A percentile compares a stretch with the other conserved stretches of the same genome.
Conservation (phyloP, 1,284 basidiomycete genomes). For the Cerrena zonata region DNA sequence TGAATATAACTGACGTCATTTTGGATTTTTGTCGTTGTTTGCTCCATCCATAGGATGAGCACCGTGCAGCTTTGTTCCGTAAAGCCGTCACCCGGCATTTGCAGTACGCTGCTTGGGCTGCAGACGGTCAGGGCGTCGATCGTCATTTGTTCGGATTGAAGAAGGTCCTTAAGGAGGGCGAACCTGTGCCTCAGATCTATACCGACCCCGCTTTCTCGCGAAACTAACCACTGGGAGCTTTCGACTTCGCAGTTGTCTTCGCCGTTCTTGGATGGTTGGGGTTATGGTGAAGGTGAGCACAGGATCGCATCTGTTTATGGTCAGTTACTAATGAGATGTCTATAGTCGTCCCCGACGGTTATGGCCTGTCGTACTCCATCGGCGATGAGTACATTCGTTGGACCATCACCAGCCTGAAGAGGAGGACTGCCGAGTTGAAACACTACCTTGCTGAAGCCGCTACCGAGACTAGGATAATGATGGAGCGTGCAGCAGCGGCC, state of each 20-base stretch:
- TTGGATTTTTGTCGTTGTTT: too few species aligned
- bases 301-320: background rate
- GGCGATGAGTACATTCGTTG: conserved; percentile 84
- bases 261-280: conserved; percentile 88
- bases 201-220: conserved; percentile 68
- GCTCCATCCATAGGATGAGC: conserved; percentile 56
- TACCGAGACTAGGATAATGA: conserved; percentile 68
- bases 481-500: conserved; percentile 54
- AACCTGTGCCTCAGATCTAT: conserved; percentile 76
- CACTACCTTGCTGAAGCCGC: conserved; percentile 77
- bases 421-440: conserved; percentile 57
- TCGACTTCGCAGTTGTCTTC: conserved; percentile 86
- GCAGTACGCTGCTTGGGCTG: conserved; percentile 84
- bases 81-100: conserved; percentile 79
- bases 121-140: conserved; percentile 92
- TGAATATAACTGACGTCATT: background rate
- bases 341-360: conserved; percentile 84
- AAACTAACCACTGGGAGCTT: conserved; percentile 86
- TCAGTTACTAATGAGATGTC: background rate
- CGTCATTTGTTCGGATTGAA: conserved; percentile 93
- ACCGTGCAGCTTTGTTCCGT: conserved; percentile 70
- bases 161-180: conserved; percentile 73
- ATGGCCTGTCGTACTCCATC: conserved; percentile 89
- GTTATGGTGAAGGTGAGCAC: conserved; percentile 84
- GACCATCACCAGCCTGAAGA: conserved; percentile 83